Conservation (phyloP, 2,329 filamentous ascomycete species). For the Fusarium heterosporum region DNA sequence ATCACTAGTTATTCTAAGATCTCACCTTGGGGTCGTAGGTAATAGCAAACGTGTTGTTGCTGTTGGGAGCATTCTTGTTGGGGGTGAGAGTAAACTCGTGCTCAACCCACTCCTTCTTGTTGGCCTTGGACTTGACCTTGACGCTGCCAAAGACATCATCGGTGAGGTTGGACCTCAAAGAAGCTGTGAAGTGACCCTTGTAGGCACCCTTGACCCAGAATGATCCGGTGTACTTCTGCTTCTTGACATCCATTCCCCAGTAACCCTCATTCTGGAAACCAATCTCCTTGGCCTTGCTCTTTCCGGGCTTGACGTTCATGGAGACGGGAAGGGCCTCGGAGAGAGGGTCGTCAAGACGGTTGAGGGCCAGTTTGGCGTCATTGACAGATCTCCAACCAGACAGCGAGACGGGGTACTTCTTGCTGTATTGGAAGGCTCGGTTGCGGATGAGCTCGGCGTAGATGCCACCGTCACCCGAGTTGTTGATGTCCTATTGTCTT, state of each 20-base stretch:
- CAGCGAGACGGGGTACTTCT: conserved; percentile 57
- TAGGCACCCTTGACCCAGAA: conserved; percentile 66
- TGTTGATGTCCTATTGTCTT: conserved; percentile 67
- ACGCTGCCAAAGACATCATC: conserved; percentile 59
- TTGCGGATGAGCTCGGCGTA: conserved; percentile 79
- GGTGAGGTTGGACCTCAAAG: conserved; percentile 58
- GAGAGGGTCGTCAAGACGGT: conserved; percentile 60
- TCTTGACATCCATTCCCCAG: conserved; percentile 67
- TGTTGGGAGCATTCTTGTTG: conserved; percentile 60
- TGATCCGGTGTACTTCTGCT: conserved; percentile 61
- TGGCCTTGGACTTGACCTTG: conserved; percentile 58
- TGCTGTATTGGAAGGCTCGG: conserved; percentile 72
- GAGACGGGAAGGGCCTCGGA: conserved; percentile 65
- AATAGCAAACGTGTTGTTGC: conserved; percentile 67
- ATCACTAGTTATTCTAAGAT: fast-evolving
- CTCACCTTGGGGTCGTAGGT: conserved; percentile 59
- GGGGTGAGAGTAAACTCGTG: conserved; percentile 61
- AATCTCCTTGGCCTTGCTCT: conserved; percentile 48
- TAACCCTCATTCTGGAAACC: conserved; percentile 67
- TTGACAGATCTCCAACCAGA: conserved; percentile 60
- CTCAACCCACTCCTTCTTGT: conserved; percentile 61
- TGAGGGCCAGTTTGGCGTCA: conserved; percentile 59
- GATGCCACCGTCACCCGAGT: conserved; percentile 77
- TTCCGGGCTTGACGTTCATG: conserved; percentile 56
- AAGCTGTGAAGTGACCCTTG: conserved; percentile 60